Evolutionary conservation across 257 asterid genomes (phyloP).

Genomic region (Perilla frutescens): DNA sequence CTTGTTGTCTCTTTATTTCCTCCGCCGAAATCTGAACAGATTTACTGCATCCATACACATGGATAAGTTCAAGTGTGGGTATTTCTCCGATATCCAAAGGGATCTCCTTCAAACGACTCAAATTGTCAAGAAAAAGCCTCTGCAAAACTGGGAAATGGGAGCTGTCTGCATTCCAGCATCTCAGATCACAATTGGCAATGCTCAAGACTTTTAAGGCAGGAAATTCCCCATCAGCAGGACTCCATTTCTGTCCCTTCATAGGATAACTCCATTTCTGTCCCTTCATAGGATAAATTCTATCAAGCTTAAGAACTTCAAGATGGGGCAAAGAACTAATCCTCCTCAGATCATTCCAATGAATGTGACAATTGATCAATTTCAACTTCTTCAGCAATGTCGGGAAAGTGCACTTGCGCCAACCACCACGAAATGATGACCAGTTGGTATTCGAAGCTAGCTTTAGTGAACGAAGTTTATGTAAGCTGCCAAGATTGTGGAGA

Average conservation of each 20-base stretch:
- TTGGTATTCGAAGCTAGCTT: not conserved
- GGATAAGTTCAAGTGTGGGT: no score
- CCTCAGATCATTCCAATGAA: not conserved
- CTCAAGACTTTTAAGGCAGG: not conserved
- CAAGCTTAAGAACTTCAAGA: slow-evolving; percentile 2
- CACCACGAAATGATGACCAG: no score
- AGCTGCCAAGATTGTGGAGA: not conserved
- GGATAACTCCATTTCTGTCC: not conserved
- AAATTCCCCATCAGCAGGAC: not conserved
- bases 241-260: not conserved
- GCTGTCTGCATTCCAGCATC: not conserved
- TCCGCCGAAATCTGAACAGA: no score
- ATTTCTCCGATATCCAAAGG: no score
- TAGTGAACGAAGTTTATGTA: not conserved
- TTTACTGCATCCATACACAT: no score
- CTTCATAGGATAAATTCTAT: no score
- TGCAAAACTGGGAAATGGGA: not conserved
- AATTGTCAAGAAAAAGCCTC: no score
- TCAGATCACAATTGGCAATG: not conserved
- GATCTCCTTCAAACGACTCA: no score
- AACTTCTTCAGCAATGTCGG: no score
- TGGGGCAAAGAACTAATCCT: not conserved
- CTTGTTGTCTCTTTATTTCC: no score
- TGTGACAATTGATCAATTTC: no score
- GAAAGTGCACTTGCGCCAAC: no score